phyloP scores from a whole-genome alignment of 768 basidiomycete genomes.

The Mycena olivaceomarginata region DNA sequence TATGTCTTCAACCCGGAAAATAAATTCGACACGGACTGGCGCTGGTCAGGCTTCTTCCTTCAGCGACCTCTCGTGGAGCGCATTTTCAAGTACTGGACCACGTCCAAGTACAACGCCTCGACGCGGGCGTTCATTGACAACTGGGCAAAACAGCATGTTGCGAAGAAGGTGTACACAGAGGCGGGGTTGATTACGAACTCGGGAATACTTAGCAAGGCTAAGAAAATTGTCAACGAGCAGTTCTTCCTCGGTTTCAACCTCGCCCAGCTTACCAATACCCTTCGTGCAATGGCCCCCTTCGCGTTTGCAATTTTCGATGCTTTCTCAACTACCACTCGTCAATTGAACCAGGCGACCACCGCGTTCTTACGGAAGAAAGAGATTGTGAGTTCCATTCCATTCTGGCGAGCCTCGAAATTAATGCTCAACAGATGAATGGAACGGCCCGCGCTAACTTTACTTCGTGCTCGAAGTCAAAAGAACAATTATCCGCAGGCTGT shows the following conservation, averaged over 20 bases:
- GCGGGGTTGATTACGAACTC: not conserved
- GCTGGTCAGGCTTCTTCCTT: not conserved
- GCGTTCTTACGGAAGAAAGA: not conserved
- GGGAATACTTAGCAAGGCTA: not conserved
- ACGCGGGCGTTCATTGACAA: not conserved
- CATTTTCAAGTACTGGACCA: not conserved
- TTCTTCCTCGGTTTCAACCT: not conserved
- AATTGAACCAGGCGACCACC: not conserved
- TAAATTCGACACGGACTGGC: constrained; percentile 13
- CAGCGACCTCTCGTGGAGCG: not conserved
- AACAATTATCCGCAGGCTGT: constrained; percentile 36
- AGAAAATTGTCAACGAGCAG: not conserved
- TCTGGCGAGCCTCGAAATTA: not conserved
- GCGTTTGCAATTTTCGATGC: not conserved
- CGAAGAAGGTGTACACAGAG: not conserved
- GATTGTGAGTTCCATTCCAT: not conserved
- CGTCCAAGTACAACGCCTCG: not conserved
- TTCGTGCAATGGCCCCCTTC: not conserved
- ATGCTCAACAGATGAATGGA: not conserved
- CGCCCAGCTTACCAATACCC: not conserved
- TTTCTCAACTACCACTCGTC: not conserved
- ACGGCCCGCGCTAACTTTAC: constrained; percentile 12
- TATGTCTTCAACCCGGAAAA: constrained; percentile 14
- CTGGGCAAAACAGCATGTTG: not conserved
- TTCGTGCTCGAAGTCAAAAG: constrained; percentile 22